A percentile compares a stretch with the other conserved stretches of the same genome.
Conservation (phyloP, 805 yeast genomes). For the Zygotorulaspora florentina region DNA sequence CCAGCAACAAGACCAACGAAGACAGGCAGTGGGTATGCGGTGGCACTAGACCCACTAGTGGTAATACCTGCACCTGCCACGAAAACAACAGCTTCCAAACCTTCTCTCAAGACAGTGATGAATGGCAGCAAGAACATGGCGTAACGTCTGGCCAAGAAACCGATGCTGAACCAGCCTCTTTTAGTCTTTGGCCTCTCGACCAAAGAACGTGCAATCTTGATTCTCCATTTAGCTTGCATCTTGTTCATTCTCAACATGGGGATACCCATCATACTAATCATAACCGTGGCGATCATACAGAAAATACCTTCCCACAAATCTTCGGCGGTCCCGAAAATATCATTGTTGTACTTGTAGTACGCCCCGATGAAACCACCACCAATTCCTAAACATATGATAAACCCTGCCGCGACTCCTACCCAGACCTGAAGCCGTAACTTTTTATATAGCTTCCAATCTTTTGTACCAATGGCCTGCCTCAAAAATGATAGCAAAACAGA, state of each 20-base stretch:
- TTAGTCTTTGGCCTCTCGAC: slow-evolving; percentile 51
- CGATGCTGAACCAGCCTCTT: slow-evolving; percentile 50
- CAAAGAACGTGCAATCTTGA: slow-evolving; percentile 84
- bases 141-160: slow-evolving; percentile 63
- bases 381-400: slow-evolving; percentile 70
- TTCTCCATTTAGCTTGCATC: slow-evolving; percentile 96
- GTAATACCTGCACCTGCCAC: slow-evolving; percentile 92
- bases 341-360: slow-evolving; percentile 73
- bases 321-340: slow-evolving; percentile 83
- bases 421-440: slow-evolving; percentile 76
- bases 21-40: slow-evolving; percentile 91
- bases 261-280: slow-evolving; percentile 92
- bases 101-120: slow-evolving; percentile 91
- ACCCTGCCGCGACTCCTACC: slow-evolving; percentile 73
- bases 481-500: slow-evolving; percentile 89
- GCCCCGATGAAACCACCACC: slow-evolving; percentile 96
- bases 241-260: slow-evolving; percentile 94
- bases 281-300: slow-evolving; percentile 80
- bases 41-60: slow-evolving; percentile 47
- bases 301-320: slow-evolving; percentile 97
- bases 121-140: slow-evolving; percentile 87
- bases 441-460: slow-evolving; percentile 53
- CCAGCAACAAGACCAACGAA: slow-evolving; percentile 83
- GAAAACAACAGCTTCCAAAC: slow-evolving; percentile 92
- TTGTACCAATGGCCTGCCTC: slow-evolving; percentile 72